Percentiles rank a stretch among this genome's conserved stretches.
phyloP scores from a whole-genome alignment of 139 green algal genomes.

The Auxenochlorella pyrenoidosa region DNA sequence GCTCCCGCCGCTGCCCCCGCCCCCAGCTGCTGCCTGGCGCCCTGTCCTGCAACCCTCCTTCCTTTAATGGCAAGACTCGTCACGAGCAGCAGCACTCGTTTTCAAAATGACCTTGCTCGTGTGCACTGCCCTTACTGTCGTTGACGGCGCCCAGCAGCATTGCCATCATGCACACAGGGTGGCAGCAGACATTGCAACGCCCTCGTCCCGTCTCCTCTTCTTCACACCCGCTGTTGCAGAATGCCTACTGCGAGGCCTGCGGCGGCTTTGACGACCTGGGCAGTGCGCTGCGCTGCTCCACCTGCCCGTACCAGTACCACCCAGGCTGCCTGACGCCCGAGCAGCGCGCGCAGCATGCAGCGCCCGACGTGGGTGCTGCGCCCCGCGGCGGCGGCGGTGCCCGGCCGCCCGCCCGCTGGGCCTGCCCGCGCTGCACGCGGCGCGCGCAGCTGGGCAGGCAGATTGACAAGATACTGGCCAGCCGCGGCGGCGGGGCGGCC shows the following conservation, averaged over 20 bases:
- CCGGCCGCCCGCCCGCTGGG: not conserved
- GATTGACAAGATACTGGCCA: not conserved
- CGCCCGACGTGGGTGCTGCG: not conserved
- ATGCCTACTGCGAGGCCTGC: slow-evolving; percentile 23
- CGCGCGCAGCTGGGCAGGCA: not conserved
- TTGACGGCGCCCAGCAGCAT: not conserved
- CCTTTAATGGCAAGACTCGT: not conserved
- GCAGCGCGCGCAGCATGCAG: not conserved
- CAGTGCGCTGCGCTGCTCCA: not conserved
- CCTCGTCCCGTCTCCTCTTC: not conserved
- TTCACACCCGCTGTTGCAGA: not conserved
- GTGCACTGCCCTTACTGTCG: not conserved
- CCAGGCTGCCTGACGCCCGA: not conserved
- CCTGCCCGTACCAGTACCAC: slow-evolving; percentile 25
- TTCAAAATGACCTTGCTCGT: not conserved
- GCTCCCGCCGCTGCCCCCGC: not conserved
- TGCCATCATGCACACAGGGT: too few relatives aligned
- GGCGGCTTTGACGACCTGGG: not conserved
- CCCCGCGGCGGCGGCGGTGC: not conserved
- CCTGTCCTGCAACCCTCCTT: not conserved
- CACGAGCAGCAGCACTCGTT: too few relatives aligned
- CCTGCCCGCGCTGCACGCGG: slow-evolving; percentile 13
- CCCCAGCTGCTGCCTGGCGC: not conserved
- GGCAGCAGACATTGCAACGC: not conserved
- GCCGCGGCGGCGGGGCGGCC: slow-evolving; percentile 5